Evolutionary conservation across 2,329 filamentous ascomycete species (phyloP), one percentile per base, ranked within the genome.

Genomic region (Neonectria sp.): DNA sequence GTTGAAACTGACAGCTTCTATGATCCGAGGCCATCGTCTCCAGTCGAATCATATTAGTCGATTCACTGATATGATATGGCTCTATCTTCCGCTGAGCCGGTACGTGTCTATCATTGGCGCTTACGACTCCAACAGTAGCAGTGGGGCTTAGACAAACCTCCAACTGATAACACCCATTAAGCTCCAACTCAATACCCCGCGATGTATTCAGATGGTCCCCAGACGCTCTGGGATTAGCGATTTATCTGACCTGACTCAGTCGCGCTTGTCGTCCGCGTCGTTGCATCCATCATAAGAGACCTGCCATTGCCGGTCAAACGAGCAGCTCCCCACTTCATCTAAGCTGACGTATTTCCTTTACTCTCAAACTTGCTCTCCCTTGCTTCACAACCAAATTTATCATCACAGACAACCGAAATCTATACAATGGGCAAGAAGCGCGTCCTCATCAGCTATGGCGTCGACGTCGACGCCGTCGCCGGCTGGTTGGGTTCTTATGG

Each of bases 401-500:
- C 29, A 17, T 29, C 27, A 13, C 17, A 31, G 8, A 52, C n/a
- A 21, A 7, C 11, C 29, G 4, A 25, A 53, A 1, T 5, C 24
- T 8, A 56, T 8, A 56, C 3, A 8, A 81, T 81, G 79, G 77
- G 73, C 55, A 80, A 79, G 71, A 80, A 81, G 71, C 76, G 79
- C 11, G 79, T 81, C 68, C 76, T 81, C 52, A 73, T 79, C 31
- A 84, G 87, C 71, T 93, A 93, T 73, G 90, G 91, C 3, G 90
- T 94, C 27, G 92, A 94, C 68, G 90, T 94, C 29, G 92, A 94
- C 70, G 92, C 91, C n/a, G 90, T 94, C 2, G 89, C 91, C 2
- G 91, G 92, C 9, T 94, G 92, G 92, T 83, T 94, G 0, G 92
- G 92, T 1, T 92, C 89, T 0, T 94, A 95, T 73, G 91, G 91